Evolutionary conservation across 2,329 filamentous ascomycete species (phyloP).

Genomic region (Fusarium brevicatenulatum): DNA sequence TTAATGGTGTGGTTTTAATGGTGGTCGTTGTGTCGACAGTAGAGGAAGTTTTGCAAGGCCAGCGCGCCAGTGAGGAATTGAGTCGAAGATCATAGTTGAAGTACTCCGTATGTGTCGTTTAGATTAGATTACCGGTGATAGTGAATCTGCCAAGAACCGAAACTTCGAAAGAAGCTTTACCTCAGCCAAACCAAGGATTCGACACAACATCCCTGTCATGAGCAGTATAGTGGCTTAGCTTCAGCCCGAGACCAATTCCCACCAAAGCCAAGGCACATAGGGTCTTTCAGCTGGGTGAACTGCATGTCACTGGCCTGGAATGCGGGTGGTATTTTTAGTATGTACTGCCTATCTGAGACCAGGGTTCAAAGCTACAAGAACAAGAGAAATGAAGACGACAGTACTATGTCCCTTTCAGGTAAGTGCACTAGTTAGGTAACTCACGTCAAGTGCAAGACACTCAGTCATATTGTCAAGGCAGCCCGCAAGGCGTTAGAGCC

Average conservation of each 20-base stretch:
- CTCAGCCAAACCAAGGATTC: not conserved
- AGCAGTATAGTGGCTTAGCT: constrained; percentile 5
- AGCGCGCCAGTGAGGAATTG: not conserved
- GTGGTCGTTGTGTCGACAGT: not conserved
- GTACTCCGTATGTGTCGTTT: not conserved
- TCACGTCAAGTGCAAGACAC: constrained; percentile 1
- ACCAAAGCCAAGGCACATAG: constrained; percentile 5
- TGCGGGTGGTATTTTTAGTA: constrained; percentile 22
- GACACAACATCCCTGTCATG: not conserved
- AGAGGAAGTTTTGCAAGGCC: not conserved
- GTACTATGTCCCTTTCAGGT: constrained; percentile 22
- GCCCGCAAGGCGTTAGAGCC: constrained; percentile 26
- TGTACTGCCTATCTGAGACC: not conserved
- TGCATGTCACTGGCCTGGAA: constrained; percentile 14
- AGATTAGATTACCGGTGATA: not conserved
- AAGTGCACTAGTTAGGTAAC: constrained; percentile 20
- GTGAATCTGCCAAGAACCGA: not conserved
- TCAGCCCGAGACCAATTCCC: not conserved
- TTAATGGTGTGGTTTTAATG: not conserved
- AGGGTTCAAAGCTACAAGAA: not conserved
- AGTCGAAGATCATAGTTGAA: not conserved
- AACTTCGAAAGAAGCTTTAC: constrained; percentile 12
- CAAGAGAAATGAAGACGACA: not conserved
- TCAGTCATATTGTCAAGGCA: constrained; percentile 31
- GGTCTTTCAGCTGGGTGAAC: not conserved